Conservation (phyloP, 805 yeast species). For the Torulaspora franciscae region DNA sequence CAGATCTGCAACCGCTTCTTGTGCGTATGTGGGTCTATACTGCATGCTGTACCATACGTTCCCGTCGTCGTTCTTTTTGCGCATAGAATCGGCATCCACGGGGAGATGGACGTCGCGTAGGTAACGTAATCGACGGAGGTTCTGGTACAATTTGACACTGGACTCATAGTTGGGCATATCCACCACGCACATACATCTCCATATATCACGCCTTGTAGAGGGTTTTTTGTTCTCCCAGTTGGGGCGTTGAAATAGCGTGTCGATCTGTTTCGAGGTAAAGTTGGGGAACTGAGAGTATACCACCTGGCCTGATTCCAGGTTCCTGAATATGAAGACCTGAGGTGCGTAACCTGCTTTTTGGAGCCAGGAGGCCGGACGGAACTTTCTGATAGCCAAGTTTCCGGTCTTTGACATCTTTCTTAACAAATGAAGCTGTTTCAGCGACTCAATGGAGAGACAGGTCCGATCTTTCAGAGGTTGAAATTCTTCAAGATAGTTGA, state of each 20-base stretch:
- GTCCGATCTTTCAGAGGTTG: not conserved
- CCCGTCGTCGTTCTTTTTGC: conserved; percentile 70
- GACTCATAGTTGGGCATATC: conserved; percentile 54
- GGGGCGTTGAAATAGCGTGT: conserved; percentile 60
- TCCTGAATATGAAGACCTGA: conserved; percentile 76
- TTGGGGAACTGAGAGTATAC: conserved; percentile 80
- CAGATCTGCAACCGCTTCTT: conserved; percentile 87
- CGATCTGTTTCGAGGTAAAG: conserved; percentile 47
- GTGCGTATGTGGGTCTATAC: conserved; percentile 84
- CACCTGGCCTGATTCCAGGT: conserved; percentile 85
- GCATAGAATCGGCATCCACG: conserved; percentile 57
- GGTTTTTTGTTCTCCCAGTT: conserved; percentile 89
- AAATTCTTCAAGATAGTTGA: not conserved
- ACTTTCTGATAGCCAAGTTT: conserved; percentile 34
- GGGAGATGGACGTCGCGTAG: conserved; percentile 61
- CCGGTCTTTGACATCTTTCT: conserved; percentile 1
- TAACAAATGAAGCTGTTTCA: not conserved
- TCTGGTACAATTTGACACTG: conserved; percentile 70
- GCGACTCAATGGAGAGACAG: not conserved
- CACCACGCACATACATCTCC: conserved; percentile 88
- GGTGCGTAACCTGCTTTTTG: conserved; percentile 65
- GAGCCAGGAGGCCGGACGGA: conserved; percentile 57
- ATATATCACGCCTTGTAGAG: conserved; percentile 71
- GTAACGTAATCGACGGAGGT: conserved; percentile 66
- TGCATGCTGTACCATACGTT: conserved; percentile 84